Base-by-base conservation (phyloP, 495 filamentous ascomycete species). In the Hypoxylon subgilvum region DNA sequence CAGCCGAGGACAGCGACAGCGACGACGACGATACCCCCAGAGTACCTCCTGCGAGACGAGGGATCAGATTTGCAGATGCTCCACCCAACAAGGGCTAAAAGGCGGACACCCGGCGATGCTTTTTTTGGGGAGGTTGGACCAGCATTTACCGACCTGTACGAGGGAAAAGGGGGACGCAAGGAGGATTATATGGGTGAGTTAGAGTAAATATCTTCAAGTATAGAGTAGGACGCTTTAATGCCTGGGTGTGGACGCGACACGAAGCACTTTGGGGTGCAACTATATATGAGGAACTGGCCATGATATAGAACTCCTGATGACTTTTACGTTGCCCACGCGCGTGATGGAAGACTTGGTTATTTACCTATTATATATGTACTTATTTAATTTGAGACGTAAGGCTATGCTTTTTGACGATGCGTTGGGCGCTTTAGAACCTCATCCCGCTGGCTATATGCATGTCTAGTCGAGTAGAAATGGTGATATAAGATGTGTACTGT, bases 11-110 rank as follows among this genome's bases (percentile, higher is more conserved):
- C 13, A 81, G 79, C 13, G 85, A 88, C 40, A 85, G 82, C 32
- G 81, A 84, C 9, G 87, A 90, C 31, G 85, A 85, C 50, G 80
- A 83, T 66, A 79, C 75, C 45, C 76, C 76, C 19, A 61, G 78
- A 63, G 74, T 78, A 44, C 76, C 76, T 25, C 69, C 72, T 13
- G 52, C 68, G 19, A 70, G 69, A 51, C 67, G 66, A 31, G 74
- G 74, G 31, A 80, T 81, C 43, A 65, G 76, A 31, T 81, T 80
- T 56, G 78, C 76, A 6, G 76, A 77, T 19, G 67, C 43, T n/a
- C 71, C 73, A 6, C 57, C 48, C 4, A 68, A 56, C 32, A 65
- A 61, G 50, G 67, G 49, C 7, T 65, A 39, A 38, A 23, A 32
- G 34, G 16, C 43, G 25, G 38, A 38, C 21, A 28, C 40, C 28